Evolutionary conservation across 179 eudicot genomes (phyloP).

Genomic region (Spergularia azorica): DNA sequence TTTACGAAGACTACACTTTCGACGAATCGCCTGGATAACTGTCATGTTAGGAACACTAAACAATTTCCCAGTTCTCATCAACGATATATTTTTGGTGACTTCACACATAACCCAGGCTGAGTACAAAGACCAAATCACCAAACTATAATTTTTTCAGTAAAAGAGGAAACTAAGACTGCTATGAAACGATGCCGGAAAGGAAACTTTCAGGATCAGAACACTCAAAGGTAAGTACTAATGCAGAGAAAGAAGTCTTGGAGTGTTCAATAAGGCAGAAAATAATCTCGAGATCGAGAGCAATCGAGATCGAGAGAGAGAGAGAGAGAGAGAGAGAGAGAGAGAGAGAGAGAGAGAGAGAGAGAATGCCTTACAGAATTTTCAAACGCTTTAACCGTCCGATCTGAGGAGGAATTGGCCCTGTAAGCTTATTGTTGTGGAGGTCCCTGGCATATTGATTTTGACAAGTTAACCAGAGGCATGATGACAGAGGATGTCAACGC

Average conservation of each 20-base stretch:
- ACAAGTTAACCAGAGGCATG: slow-evolving; percentile 1
- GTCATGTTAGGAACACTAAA: too few relatives aligned
- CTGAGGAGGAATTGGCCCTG: slow-evolving; percentile 97
- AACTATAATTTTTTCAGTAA: too few relatives aligned
- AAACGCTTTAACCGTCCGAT: slow-evolving; percentile 93
- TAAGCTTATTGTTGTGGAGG: slow-evolving; percentile 93
- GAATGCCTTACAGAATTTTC: slow-evolving; percentile 64
- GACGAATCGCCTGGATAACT: too few relatives aligned
- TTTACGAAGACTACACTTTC: too few relatives aligned
- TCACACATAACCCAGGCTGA: not conserved
- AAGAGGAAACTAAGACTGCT: not conserved
- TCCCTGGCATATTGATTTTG: slow-evolving; percentile 56
- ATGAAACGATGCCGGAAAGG: not conserved
- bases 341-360: slow-evolving; percentile 9
- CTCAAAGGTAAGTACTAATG: not conserved
- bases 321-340: not conserved
- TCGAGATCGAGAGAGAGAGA: not conserved
- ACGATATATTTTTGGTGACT: not conserved
- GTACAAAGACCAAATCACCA: too few relatives aligned
- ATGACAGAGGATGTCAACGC: not conserved
- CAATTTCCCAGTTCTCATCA: too few relatives aligned
- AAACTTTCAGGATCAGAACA: not conserved
- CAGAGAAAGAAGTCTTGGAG: not conserved
- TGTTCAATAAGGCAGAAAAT: not conserved
- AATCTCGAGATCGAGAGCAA: not conserved